A percentile compares a stretch with the other conserved stretches of the same genome.
These are phyloP conservation scores for Fusarium dimerum DNA, from an alignment of 2,329 filamentous ascomycete genomes.

Conservation along the genomic window DNA sequence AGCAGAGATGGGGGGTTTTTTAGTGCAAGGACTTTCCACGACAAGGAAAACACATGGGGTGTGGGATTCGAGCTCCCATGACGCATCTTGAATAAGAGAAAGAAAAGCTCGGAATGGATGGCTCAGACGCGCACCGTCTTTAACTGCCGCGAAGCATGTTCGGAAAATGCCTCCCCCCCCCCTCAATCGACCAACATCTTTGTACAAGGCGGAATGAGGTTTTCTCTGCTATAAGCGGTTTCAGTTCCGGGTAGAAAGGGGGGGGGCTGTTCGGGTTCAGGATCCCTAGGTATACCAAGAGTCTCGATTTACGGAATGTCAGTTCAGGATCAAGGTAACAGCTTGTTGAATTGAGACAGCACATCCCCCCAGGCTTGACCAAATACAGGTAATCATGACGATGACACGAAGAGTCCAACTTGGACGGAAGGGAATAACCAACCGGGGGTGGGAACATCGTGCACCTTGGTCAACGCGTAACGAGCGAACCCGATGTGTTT, in stretches of 20 bases:
- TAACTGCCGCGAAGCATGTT: conserved; percentile 22
- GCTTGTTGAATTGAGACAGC: too few species aligned
- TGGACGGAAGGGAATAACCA: too few species aligned
- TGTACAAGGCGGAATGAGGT: not conserved
- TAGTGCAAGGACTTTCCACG: too few species aligned
- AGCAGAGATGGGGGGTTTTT: too few species aligned
- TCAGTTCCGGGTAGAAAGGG: not conserved
- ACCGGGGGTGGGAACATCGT: not conserved
- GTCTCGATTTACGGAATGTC: too few species aligned
- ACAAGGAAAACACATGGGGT: too few species aligned
- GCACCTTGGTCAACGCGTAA: not conserved
- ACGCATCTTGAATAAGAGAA: conserved; percentile 13
- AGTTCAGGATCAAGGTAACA: too few species aligned
- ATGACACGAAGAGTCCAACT: too few species aligned
- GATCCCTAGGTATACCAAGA: too few species aligned
- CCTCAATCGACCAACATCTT: not conserved
- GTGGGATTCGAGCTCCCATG: not conserved
- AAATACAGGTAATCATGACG: too few species aligned
- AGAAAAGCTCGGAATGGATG: conserved; percentile 6
- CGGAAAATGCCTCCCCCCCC: conserved; percentile 5
- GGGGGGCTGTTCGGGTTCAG: too few species aligned
- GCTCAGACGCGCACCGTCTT: conserved; percentile 20
- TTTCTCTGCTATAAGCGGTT: not conserved
- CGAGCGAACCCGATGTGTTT: not conserved
- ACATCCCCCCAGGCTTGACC: too few species aligned